These are phyloP conservation scores for Alternaria brassicae DNA, from an alignment of 2,329 filamentous ascomycete genomes.

Conservation along the genomic window DNA sequence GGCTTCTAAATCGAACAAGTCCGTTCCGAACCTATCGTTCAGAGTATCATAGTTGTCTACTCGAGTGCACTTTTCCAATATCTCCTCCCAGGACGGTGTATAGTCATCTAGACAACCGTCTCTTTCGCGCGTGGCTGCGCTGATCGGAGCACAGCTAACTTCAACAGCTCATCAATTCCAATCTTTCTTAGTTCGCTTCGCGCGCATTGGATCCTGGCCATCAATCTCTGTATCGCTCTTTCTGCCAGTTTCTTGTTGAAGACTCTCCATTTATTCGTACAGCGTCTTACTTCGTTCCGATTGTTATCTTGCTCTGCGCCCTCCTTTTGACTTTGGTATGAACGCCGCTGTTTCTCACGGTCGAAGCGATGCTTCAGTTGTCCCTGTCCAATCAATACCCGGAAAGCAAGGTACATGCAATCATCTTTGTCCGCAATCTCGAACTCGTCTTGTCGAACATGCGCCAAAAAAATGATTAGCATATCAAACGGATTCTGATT, in stretches of 20 bases:
- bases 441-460: slow-evolving; percentile 20
- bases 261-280: neutral
- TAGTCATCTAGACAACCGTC: neutral
- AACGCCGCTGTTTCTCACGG: slow-evolving; percentile 2
- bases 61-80: neutral
- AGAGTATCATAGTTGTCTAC: neutral
- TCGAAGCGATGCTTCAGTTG: slow-evolving; percentile 5
- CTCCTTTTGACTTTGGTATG: slow-evolving; percentile 8
- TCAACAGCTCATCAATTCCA: slow-evolving; percentile 16
- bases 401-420: slow-evolving; percentile 20
- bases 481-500: slow-evolving; percentile 20
- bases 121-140: slow-evolving; percentile 20
- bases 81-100: neutral
- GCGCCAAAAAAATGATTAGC: slow-evolving; percentile 27
- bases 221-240: neutral
- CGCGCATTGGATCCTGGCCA: slow-evolving; percentile 14
- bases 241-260: slow-evolving; percentile 6
- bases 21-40: neutral
- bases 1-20: slow-evolving; percentile 8
- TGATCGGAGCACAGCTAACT: slow-evolving; percentile 21
- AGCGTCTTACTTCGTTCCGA: neutral
- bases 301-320: slow-evolving; percentile 11
- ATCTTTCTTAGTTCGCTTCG: slow-evolving; percentile 12
- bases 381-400: slow-evolving; percentile 16
- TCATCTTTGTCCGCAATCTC: slow-evolving; percentile 23